These are phyloP conservation scores for Trichoderma pleuroti DNA, from an alignment of 2,329 filamentous ascomycete genomes.

Conservation along the genomic window DNA sequence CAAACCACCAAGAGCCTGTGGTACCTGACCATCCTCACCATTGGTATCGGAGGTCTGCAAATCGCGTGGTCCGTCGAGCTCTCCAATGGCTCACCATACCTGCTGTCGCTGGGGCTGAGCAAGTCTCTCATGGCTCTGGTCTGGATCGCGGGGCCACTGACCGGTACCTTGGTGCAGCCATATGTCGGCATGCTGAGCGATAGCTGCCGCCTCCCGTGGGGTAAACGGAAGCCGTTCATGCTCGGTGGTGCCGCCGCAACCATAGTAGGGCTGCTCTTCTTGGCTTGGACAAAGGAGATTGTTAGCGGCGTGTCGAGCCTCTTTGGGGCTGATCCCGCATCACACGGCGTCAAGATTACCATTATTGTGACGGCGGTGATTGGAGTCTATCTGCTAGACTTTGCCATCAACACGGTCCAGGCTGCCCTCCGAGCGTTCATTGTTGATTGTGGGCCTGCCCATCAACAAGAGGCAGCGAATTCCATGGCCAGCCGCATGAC, in stretches of 20 bases:
- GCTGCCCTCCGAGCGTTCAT: slow-evolving; percentile 89
- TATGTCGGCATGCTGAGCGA: slow-evolving; percentile 81
- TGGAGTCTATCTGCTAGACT: slow-evolving; percentile 87
- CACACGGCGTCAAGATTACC: slow-evolving; percentile 57
- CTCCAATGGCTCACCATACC: slow-evolving; percentile 84
- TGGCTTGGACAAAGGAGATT: slow-evolving; percentile 72
- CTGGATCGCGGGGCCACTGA: slow-evolving; percentile 79
- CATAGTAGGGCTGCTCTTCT: slow-evolving; percentile 61
- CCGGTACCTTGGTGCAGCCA: slow-evolving; percentile 74
- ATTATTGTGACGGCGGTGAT: slow-evolving; percentile 78
- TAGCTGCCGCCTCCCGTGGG: slow-evolving; percentile 69
- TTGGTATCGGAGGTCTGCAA: slow-evolving; percentile 84
- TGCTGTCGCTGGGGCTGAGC: slow-evolving; percentile 76
- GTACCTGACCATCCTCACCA: slow-evolving; percentile 82
- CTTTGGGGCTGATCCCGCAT: slow-evolving; percentile 68
- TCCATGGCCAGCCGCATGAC: slow-evolving; percentile 87
- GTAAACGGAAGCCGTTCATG: slow-evolving; percentile 80
- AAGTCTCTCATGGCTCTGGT: slow-evolving; percentile 80
- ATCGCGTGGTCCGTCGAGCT: slow-evolving; percentile 95
- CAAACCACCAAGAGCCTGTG: slow-evolving; percentile 74
- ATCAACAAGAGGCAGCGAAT: slow-evolving; percentile 92
- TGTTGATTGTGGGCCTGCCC: slow-evolving; percentile 84
- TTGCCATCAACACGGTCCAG: slow-evolving; percentile 96
- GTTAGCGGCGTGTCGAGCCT: slow-evolving; percentile 64
- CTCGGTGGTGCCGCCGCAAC: slow-evolving; percentile 65